Conservation (phyloP, 139 green algal species). For the Chlamydomonas schloesseri region DNA sequence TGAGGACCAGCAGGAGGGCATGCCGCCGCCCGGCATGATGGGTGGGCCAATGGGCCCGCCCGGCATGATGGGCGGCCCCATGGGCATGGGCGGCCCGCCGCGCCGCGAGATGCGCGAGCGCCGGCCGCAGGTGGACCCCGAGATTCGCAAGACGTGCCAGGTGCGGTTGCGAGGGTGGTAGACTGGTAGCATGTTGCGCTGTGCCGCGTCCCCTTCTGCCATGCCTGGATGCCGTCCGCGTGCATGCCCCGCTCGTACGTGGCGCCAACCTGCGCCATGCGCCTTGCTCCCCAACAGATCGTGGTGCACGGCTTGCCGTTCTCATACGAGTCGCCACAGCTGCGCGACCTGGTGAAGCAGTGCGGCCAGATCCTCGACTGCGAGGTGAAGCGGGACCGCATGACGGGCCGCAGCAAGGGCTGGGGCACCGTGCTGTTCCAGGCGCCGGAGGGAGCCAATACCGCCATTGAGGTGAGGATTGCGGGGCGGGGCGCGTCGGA, state of each 20-base stretch:
- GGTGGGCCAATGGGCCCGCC: not conserved
- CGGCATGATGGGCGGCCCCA: not conserved
- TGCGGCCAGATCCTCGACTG: conserved; percentile 55
- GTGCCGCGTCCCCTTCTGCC: too few relatives aligned
- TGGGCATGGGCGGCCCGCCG: not conserved
- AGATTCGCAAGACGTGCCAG: conserved; percentile 45
- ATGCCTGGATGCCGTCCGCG: too few relatives aligned
- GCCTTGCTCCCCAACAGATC: conserved; percentile 56
- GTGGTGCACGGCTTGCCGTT: conserved; percentile 81
- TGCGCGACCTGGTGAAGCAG: conserved; percentile 65
- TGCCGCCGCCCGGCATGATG: conserved; percentile 30
- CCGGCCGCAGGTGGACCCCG: conserved; percentile 4
- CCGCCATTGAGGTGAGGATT: conserved; percentile 50
- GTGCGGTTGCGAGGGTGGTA: not conserved
- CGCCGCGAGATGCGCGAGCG: conserved; percentile 14
- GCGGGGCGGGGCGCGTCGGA: not conserved
- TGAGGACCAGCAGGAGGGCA: conserved; percentile 77
- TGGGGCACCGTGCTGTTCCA: conserved; percentile 64
- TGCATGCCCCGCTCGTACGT: too few relatives aligned
- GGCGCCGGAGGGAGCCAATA: conserved; percentile 40
- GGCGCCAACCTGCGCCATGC: not conserved
- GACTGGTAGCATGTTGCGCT: too few relatives aligned
- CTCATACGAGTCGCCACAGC: conserved; percentile 56
- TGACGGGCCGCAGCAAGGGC: conserved; percentile 55
- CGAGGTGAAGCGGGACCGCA: conserved; percentile 61